phyloP scores from a whole-genome alignment of 1,284 basidiomycete species.

The Ceratobasidium sp. region DNA sequence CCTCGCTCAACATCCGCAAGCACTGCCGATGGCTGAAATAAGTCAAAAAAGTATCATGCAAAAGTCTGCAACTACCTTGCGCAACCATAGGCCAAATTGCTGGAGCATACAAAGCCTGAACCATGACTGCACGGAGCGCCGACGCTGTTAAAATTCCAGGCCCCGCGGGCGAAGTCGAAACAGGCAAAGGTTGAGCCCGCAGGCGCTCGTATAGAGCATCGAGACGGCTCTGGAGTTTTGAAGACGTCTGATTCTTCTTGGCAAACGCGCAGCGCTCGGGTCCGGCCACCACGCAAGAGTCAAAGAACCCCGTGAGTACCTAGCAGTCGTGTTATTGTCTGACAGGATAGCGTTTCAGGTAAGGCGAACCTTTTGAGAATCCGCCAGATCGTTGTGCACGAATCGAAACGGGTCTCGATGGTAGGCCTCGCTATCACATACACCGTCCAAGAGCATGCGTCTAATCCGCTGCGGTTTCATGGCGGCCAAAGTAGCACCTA shows the following conservation, averaged over 20 bases:
- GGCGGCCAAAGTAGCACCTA: neutral
- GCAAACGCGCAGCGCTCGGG: slow-evolving; percentile 40
- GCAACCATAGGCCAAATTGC: neutral
- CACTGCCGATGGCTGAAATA: neutral
- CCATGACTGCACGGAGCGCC: slow-evolving; percentile 40
- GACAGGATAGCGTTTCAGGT: neutral
- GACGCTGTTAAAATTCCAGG: slow-evolving; percentile 41
- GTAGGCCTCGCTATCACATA: neutral
- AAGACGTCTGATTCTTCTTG: slow-evolving; percentile 28
- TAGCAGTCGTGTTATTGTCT: neutral
- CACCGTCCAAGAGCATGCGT: neutral
- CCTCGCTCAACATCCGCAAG: neutral
- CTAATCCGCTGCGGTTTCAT: neutral
- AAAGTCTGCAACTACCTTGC: neutral
- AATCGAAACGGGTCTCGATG: neutral
- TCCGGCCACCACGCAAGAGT: slow-evolving; percentile 22
- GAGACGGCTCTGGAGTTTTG: slow-evolving; percentile 18
- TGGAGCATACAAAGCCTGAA: slow-evolving; percentile 42
- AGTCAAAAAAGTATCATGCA: slow-evolving; percentile 19
- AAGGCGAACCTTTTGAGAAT: neutral
- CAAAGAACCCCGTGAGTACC: neutral
- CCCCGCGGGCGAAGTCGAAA: slow-evolving; percentile 33
- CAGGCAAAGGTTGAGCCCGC: slow-evolving; percentile 31
- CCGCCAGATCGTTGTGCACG: neutral
- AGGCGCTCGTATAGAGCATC: slow-evolving; percentile 34